Percentiles rank a stretch among this genome's conserved stretches.
Conservation (phyloP, 2,329 filamentous ascomycete genomes). For the Calcarisporium arbuscula region DNA sequence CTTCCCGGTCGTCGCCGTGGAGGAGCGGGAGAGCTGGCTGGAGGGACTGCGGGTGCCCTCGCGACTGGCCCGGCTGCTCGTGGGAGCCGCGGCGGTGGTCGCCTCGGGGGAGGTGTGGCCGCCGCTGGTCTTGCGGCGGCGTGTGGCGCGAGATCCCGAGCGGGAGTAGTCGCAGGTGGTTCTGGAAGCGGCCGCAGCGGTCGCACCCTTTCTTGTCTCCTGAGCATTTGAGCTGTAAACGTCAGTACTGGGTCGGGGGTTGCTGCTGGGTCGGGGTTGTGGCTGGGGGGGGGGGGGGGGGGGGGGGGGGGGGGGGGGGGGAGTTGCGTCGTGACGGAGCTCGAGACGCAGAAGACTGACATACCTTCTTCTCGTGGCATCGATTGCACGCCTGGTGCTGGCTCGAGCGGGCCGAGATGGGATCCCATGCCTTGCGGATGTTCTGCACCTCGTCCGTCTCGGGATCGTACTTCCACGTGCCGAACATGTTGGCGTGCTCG, state of each 20-base stretch:
- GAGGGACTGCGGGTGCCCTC: constrained; percentile 8
- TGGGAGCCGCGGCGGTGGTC: too few relatives aligned
- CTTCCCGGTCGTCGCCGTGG: background rate
- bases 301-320: background rate
- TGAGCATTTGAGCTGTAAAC: constrained; percentile 27
- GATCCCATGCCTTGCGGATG: constrained; percentile 28
- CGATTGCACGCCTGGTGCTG: constrained; percentile 32
- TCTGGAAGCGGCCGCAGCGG: constrained; percentile 22
- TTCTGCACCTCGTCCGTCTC: constrained; percentile 31
- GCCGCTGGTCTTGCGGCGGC: constrained; percentile 20
- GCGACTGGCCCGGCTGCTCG: constrained; percentile 7
- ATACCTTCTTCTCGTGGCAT: constrained; percentile 33
- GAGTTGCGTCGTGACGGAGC: background rate
- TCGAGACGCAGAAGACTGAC: background rate
- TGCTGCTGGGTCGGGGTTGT: constrained; percentile 1
- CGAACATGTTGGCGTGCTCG: constrained; percentile 29
- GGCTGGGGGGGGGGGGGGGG: background rate
- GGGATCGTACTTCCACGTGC: constrained; percentile 32
- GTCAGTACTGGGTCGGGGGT: constrained; percentile 5
- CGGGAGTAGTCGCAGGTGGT: constrained; percentile 29
- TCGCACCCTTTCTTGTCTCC: constrained; percentile 32
- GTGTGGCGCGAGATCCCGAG: constrained; percentile 23
- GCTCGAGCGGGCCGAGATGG: constrained; percentile 29
- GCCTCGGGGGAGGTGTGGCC: constrained; percentile 14
- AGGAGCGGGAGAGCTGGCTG: constrained; percentile 2